These are phyloP conservation scores for Venturia aucupariae DNA, from an alignment of 2,329 filamentous ascomycete genomes.

Conservation along the genomic window DNA sequence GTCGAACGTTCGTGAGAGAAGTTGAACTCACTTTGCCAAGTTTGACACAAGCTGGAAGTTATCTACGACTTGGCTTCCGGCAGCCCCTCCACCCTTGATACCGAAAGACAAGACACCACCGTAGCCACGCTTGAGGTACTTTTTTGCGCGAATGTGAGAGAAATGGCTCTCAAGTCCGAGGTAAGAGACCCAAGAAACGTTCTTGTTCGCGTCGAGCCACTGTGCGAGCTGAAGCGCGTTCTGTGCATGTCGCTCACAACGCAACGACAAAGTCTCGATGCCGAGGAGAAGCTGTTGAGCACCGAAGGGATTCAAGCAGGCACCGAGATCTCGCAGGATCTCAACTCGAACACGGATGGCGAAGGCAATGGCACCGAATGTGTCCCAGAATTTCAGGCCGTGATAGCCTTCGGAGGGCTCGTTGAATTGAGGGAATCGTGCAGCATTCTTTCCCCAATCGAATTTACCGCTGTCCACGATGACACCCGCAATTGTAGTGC, in stretches of 20 bases:
- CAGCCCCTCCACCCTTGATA: slow-evolving; percentile 77
- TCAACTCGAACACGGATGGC: slow-evolving; percentile 82
- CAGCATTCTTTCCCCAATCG: slow-evolving; percentile 78
- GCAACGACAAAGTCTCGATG: slow-evolving; percentile 78
- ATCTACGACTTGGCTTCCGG: slow-evolving; percentile 82
- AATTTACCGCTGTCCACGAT: slow-evolving; percentile 86
- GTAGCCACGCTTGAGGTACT: slow-evolving; percentile 75
- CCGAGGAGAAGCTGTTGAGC: slow-evolving; percentile 88
- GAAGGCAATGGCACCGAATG: slow-evolving; percentile 74
- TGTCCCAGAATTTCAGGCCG: slow-evolving; percentile 89
- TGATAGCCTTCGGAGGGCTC: slow-evolving; percentile 86
- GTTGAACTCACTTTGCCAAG: slow-evolving; percentile 60
- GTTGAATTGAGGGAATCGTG: slow-evolving; percentile 85
- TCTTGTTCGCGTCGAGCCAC: slow-evolving; percentile 73
- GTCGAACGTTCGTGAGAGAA: background rate
- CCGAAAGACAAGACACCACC: slow-evolving; percentile 91
- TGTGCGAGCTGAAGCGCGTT: slow-evolving; percentile 73
- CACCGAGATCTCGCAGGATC: slow-evolving; percentile 78
- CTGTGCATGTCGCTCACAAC: slow-evolving; percentile 75
- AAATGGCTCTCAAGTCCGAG: slow-evolving; percentile 76
- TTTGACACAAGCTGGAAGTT: slow-evolving; percentile 93
- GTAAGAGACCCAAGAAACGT: slow-evolving; percentile 91
- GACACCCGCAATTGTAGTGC: slow-evolving; percentile 81
- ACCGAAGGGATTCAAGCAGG: slow-evolving; percentile 76
- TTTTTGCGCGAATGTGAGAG: slow-evolving; percentile 72